These are phyloP conservation scores for Lecanoromycetidae sp. DNA, from an alignment of 2,329 filamentous ascomycete genomes.

Conservation along the genomic window DNA sequence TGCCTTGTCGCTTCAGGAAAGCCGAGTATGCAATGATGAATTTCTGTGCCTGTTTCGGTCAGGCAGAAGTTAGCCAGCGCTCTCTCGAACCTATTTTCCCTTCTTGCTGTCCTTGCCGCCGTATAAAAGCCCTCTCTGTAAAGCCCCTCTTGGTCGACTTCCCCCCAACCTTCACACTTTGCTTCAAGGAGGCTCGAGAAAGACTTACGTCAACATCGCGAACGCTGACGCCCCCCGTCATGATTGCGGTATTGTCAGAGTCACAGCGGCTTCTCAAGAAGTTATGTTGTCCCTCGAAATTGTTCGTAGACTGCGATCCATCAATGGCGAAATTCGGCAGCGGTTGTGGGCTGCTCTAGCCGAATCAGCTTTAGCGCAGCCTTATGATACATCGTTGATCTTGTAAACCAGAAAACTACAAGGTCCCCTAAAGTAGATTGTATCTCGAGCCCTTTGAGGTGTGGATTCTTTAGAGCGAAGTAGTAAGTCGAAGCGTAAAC, in stretches of 20 bases:
- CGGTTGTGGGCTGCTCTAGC: constrained; percentile 6
- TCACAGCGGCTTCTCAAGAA: neutral
- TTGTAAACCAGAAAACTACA: too few relatives aligned
- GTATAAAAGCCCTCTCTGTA: neutral
- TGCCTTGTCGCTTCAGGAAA: constrained; percentile 60
- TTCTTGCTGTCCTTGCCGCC: neutral
- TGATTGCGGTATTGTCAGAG: constrained; percentile 12
- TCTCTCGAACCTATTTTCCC: neutral
- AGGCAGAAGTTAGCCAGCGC: neutral
- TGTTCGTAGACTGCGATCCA: neutral
- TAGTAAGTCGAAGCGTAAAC: too few relatives aligned
- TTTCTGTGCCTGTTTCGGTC: constrained; percentile 48
- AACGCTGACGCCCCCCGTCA: constrained; percentile 19
- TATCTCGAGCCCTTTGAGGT: too few relatives aligned
- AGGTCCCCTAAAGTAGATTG: too few relatives aligned
- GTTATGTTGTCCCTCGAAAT: neutral
- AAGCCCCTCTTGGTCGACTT: neutral
- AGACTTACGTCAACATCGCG: constrained; percentile 20
- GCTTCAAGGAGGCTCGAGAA: neutral
- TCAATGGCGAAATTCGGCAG: neutral
- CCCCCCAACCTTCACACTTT: neutral
- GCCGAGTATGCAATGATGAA: constrained; percentile 57
- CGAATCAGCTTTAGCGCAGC: neutral
- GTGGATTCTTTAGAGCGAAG: too few relatives aligned
- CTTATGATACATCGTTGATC: neutral